Conservation (phyloP, 352 stramenopile genomes). For the Phytophthora crassamura region DNA sequence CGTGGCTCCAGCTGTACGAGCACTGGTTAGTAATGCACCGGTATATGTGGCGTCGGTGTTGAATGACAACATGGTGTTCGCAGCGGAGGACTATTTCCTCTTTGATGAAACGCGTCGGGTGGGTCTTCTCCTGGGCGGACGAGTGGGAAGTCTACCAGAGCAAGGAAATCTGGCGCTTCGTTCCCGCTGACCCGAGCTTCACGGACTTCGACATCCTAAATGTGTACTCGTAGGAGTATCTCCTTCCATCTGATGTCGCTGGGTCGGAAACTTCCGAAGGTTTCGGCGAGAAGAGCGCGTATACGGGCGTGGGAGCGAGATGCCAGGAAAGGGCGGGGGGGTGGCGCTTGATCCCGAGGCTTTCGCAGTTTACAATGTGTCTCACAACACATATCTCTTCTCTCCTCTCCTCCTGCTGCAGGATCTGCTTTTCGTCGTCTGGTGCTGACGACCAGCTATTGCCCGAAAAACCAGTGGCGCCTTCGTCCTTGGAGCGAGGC, state of each 20-base stretch:
- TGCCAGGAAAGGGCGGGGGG: conserved; percentile 18
- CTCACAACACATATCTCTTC: conserved; percentile 25
- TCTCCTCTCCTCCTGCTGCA: conserved; percentile 15
- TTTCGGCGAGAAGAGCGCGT: conserved; percentile 12
- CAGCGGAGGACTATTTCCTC: conserved; percentile 27
- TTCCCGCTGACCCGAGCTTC: conserved; percentile 18
- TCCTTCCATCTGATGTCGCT: conserved; percentile 23
- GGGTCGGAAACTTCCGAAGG: conserved; percentile 17
- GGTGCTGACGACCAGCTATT: conserved; percentile 25
- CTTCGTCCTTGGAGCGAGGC: conserved; percentile 23
- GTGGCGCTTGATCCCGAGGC: conserved; percentile 21
- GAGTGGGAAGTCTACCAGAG: conserved; percentile 39
- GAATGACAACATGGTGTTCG: conserved; percentile 35
- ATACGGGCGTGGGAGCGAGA: conserved; percentile 28
- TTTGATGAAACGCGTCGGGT: conserved; percentile 46
- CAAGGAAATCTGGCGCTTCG: conserved; percentile 45
- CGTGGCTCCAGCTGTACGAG: conserved; percentile 39
- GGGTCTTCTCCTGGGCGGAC: conserved; percentile 48
- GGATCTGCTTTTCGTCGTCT: conserved; percentile 20
- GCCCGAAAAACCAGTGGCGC: conserved; percentile 17
- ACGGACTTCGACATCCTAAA: conserved; percentile 36
- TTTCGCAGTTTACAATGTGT: conserved; percentile 28
- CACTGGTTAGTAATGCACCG: conserved; percentile 40
- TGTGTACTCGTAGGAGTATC: conserved; percentile 29
- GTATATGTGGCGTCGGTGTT: conserved; percentile 31